Conservation (phyloP, 140 eudicot species). For the Flaveria floridana region DNA sequence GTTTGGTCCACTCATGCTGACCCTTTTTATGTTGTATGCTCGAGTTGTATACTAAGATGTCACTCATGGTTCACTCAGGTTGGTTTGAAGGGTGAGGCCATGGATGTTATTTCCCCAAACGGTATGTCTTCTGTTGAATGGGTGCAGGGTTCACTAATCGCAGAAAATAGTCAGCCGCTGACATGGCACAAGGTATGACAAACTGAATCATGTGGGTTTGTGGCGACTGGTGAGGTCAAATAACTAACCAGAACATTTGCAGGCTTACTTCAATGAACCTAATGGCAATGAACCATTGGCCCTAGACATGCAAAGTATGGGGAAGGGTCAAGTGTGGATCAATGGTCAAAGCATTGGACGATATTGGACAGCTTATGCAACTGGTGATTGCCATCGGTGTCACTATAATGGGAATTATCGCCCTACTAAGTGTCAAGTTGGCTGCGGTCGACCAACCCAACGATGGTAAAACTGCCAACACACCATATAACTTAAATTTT, state of each 20-base stretch:
- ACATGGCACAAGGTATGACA: constrained; percentile 65
- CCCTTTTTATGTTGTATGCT: constrained; percentile 12
- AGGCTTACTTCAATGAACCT: constrained; percentile 66
- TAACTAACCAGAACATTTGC: constrained; percentile 16
- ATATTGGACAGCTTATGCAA: constrained; percentile 56
- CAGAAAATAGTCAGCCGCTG: constrained; percentile 50
- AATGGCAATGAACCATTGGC: constrained; percentile 65
- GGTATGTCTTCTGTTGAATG: constrained; percentile 52
- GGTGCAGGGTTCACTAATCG: constrained; percentile 53
- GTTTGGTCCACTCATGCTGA: constrained; percentile 22
- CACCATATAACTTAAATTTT: constrained; percentile 9
- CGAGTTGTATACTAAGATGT: constrained; percentile 8
- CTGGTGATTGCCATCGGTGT: constrained; percentile 52
- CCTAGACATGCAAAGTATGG: constrained; percentile 66
- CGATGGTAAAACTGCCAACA: constrained; percentile 49
- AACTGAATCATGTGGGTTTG: background rate
- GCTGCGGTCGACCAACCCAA: constrained; percentile 70
- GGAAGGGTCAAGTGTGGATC: constrained; percentile 80
- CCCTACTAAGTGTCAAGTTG: constrained; percentile 59
- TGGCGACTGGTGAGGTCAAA: background rate
- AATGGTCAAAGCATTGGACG: constrained; percentile 74
- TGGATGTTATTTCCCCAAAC: constrained; percentile 48
- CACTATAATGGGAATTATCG: constrained; percentile 51
- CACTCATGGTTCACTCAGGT: constrained; percentile 49
- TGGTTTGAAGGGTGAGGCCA: constrained; percentile 90